Base-by-base conservation (phyloP, 2,329 filamentous ascomycete species). In the Nemania sp. region DNA sequence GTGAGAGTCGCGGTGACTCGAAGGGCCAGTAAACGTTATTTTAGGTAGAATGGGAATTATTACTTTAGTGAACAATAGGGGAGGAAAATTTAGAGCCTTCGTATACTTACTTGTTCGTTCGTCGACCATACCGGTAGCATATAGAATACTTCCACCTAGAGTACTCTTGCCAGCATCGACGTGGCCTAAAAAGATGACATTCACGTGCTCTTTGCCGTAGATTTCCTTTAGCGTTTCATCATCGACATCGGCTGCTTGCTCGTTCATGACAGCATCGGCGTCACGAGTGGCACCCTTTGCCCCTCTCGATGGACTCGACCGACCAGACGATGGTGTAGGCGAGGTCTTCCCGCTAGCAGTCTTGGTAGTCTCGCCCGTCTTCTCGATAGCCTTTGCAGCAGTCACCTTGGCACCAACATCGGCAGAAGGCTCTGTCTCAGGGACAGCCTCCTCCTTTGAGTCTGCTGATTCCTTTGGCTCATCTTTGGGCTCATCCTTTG, bases 151-250 rank as follows among this genome's bases (percentile, higher is more conserved):
- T 58, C 96, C 96, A 78, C 96, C 96, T 5, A 99, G 87, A 2
- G 96, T 99, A 45, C 94, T 98, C 84, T 99, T 99, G 75, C 96
- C 96, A 60, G 96, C 96, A 84, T 99, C 96, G 76, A 99, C 97
- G 86, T 99, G 96, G 59, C 96, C 95, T 77, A 98, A 92, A 83
- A 98, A 98, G 73, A 98, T 97, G 74, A 99, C 92, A 82, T 99
- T 99, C 77, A 99, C 84, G 75, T 91, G 89, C 78, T 91, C 94
- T 81, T 98, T 98, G 79, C 96, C 96, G 80, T 96, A 99, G 69
- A 99, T 96, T 80, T 98, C 95, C 80, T 94, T 93, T 68, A 99
- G 84, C 0, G 93, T 95, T 27, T 87, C 86, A 2, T 89, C 84
- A 65, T 89, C 87, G 20, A 93, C 90, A 78, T 93, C 91, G 24